Percentiles rank a stretch among this genome's conserved stretches.
Evolutionary conservation across 108 stramenopile genomes (phyloP).

Genomic region (Skeletonema costatum): DNA sequence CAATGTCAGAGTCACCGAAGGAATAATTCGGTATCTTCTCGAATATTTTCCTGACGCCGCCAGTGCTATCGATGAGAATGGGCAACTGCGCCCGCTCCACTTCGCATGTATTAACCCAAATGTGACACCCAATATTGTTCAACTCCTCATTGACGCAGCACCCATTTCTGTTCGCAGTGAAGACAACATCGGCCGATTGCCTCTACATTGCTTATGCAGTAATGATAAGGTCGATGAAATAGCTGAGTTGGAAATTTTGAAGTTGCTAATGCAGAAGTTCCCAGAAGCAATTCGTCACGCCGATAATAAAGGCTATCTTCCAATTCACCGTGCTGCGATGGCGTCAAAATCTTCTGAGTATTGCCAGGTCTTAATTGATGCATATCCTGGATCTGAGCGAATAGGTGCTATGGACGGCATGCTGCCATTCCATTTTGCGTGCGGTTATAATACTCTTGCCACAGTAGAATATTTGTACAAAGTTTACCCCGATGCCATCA

Average conservation of each 20-base stretch:
- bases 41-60: too few relatives aligned
- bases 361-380: not conserved
- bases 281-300: not conserved
- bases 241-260: not conserved
- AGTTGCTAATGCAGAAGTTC: not conserved
- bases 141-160: too few relatives aligned
- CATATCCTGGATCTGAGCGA: constrained; percentile 9
- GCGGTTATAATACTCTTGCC: not conserved
- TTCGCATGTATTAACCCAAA: too few relatives aligned
- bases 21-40: not conserved
- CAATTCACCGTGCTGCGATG: constrained; percentile 1
- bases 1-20: not conserved
- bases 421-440: constrained; percentile 6
- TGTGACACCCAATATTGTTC: too few relatives aligned
- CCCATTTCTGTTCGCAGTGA: too few relatives aligned
- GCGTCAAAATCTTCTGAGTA: not conserved
- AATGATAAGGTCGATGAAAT: not conserved
- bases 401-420: not conserved
- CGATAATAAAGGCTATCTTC: not conserved
- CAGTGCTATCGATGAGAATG: too few relatives aligned
- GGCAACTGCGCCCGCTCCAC: too few relatives aligned
- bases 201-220: constrained; percentile 1
- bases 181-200: not conserved
- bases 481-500: too few relatives aligned
- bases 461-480: not conserved